Evolutionary conservation across 2,329 filamentous ascomycete species (phyloP), one percentile per base, ranked within the genome.

Genomic region (Venturia asperata): DNA sequence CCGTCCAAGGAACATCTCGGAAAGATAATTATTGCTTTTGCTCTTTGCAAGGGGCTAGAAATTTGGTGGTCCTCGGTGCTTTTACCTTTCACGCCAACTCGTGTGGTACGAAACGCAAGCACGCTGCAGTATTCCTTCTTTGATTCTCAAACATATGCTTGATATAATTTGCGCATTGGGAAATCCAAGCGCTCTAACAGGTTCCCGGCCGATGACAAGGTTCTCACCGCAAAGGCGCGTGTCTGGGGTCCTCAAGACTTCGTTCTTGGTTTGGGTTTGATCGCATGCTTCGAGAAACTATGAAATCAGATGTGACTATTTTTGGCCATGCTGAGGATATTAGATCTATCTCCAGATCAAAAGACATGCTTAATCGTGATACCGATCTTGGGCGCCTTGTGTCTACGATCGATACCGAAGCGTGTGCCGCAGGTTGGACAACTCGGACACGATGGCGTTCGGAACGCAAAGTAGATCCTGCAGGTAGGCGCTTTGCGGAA

Each of bases 381-480:
- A 58, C 30, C 27, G 30, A 58, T 58, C 52, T 58, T 37, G 15
- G 52, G 17, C 52, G 52, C 30, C 27, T 58, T 15, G 52, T 58
- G 52, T 58, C 17, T 24, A 11, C 15, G 52, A 58, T 58, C 52
- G 52, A 58, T 58, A 37, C 30, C 27, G 52, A 58, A 58, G 19
- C 52, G 5, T 58, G 52, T 21, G 52, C 52, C 13, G 19, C 30
- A 9, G 9, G 52, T 58, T n/a, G 30, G 19, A 34, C 27, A 58
- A 15, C 9, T 1, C 52, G 27, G 19, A 19, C 19, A 56, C 24
- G 24, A 34, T 56, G 24, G 27, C 52, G 30, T 27, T 58, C 52
- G 52, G 52, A 58, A 58, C 27, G 17, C 52, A 34, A 58, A 58
- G 52, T 27, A 34, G 52, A 58, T 58, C 52, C 27, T 58, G 52